Base-by-base conservation (phyloP, 1,139 yeast species). In the Lodderomyces metapsilosis region DNA sequence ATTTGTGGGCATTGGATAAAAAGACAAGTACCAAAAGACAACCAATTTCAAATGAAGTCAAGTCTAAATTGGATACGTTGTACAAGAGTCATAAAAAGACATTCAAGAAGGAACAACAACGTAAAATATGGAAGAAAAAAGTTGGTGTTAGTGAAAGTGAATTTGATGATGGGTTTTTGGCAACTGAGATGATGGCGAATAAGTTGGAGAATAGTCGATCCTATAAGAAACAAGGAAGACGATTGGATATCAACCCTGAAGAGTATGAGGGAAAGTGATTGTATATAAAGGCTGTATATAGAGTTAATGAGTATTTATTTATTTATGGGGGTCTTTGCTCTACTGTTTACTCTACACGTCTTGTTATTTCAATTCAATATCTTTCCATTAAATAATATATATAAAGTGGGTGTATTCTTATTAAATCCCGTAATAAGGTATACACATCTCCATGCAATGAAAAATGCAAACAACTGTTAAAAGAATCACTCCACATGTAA, bases 1-100 rank as follows among this genome's bases (percentile, higher is more conserved):
- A 92, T 58, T 64, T 84, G 42, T 92, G 98, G 98, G 84, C 85
- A 0, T 67, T 88, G 41, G 92, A 80, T 21, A 85, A 84, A 36
- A 91, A 91, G 64, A 74, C 83, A 7, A 80, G 74, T 10, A 59
- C 68, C 4, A 72, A 69, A 16, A 64, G 62, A 47, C 64, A 60
- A 37, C 55, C 53, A 24, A 41, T 71, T 11, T 55, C 66, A 25
- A 71, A 62, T 13, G 58, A 61, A 17, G 56, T 54, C 8, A 58
- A 57, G 39, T 67, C 65, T 8, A 66, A 66, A 43, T 57, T 72
- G 45, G 73, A 71, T 38, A 53, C 57, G 7, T 59, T 71, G 41
- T 58, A 71, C 34, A 70, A 68, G 51, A 61, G 67, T 18, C 71
- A 68, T 38, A 66, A 65, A 56, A 72, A 71, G 59, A 60, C 67